Evolutionary conservation across 495 filamentous ascomycete species (phyloP).

Genomic region (Neurospora hispaniola): DNA sequence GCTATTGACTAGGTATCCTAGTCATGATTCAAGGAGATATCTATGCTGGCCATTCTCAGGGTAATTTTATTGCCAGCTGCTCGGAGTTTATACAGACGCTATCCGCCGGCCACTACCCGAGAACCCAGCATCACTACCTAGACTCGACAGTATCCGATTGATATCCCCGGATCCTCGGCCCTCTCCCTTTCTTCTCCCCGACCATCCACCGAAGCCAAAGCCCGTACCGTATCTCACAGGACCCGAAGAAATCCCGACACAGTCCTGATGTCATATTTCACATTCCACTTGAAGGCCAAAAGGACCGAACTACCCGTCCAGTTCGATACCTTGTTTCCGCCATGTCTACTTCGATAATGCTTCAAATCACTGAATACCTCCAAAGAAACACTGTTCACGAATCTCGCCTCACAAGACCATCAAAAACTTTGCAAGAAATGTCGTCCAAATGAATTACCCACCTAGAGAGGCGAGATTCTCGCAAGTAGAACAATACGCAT

Average conservation of each 20-base stretch:
- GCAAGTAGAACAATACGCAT: background rate
- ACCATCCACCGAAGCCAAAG: background rate
- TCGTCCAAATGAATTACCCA: background rate
- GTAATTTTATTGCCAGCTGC: background rate
- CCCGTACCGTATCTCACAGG: background rate
- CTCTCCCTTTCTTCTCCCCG: background rate
- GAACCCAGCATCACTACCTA: background rate
- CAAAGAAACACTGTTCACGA: background rate
- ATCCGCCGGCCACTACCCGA: background rate
- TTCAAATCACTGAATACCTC: no score
- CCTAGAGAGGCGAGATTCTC: background rate
- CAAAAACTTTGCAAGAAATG: background rate
- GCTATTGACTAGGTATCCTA: background rate
- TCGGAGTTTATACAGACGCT: background rate
- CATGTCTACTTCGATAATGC: no score
- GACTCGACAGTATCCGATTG: background rate
- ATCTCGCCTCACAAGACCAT: background rate
- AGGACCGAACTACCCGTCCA: background rate
- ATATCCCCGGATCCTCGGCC: background rate
- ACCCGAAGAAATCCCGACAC: background rate
- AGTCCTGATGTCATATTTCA: background rate
- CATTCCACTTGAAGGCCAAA: background rate
- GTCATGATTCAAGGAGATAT: background rate
- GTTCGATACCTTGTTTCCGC: no score
- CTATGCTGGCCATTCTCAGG: background rate